These are phyloP conservation scores for Myotisia sp. DNA, from an alignment of 2,329 filamentous ascomycete species.

Conservation along the genomic window DNA sequence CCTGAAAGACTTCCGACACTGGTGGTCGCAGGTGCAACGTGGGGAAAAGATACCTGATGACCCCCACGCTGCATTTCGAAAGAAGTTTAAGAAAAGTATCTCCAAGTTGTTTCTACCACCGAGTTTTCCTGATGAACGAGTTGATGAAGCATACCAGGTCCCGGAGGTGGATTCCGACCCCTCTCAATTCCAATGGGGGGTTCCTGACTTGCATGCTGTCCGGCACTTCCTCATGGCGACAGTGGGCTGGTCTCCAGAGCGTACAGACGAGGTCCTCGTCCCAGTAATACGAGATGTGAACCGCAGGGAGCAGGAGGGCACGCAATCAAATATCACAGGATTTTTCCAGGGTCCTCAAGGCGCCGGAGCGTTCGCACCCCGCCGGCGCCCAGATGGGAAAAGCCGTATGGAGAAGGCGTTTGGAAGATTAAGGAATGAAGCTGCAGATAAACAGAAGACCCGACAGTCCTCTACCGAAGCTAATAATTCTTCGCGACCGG, in stretches of 20 bases:
- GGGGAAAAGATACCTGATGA: conserved; percentile 46
- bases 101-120: conserved; percentile 76
- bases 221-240: conserved; percentile 76
- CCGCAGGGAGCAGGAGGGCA: conserved; percentile 69
- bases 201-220: conserved; percentile 78
- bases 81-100: conserved; percentile 72
- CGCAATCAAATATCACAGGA: conserved; percentile 88
- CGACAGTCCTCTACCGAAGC: not conserved
- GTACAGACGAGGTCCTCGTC: conserved; percentile 88
- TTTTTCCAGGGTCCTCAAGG: conserved; percentile 59
- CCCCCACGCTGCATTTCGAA: conserved; percentile 52
- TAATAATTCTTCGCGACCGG: not conserved
- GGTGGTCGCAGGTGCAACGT: conserved; percentile 72
- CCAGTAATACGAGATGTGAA: conserved; percentile 97
- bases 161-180: conserved; percentile 72
- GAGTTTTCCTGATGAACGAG: conserved; percentile 61
- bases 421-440: conserved; percentile 47
- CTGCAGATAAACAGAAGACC: conserved; percentile 19
- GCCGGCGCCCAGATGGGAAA: conserved; percentile 46
- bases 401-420: conserved; percentile 68
- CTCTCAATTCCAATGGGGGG: conserved; percentile 83
- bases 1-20: conserved; percentile 65
- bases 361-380: conserved; percentile 54
- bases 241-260: conserved; percentile 81
- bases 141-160: conserved; percentile 68